phyloP scores from a whole-genome alignment of 257 asterid genomes.

The Penstemon barbatus region DNA sequence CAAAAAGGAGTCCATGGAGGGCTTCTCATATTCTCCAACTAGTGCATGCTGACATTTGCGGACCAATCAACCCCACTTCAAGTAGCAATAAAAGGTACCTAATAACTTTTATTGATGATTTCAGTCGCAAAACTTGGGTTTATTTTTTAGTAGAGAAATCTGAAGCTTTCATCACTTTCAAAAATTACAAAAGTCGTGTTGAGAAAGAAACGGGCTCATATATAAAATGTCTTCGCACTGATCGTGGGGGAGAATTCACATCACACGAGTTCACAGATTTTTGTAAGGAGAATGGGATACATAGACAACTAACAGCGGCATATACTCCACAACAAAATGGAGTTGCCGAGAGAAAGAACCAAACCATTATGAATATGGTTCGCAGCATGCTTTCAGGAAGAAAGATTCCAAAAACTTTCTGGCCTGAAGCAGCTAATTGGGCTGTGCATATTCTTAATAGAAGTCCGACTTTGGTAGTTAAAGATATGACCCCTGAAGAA shows the following conservation, averaged over 20 bases:
- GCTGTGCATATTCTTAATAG: neutral
- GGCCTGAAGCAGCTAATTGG: conserved; percentile 20
- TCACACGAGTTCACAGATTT: neutral
- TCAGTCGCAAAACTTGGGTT: conserved; percentile 8
- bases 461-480: neutral
- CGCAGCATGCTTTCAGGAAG: neutral
- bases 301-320: neutral
- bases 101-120: conserved; percentile 19
- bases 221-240: neutral
- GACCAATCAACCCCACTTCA: conserved; percentile 23
- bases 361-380: conserved; percentile 10
- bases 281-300: neutral
- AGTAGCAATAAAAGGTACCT: neutral
- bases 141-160: neutral
- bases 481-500: conserved; percentile 8
- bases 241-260: conserved; percentile 14
- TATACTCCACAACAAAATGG: conserved; percentile 17
- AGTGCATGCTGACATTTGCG: conserved; percentile 23
- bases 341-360: neutral
- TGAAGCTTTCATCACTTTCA: neutral
- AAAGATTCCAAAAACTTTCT: conserved; percentile 1
- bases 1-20: conserved; percentile 6
- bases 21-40: neutral
- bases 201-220: neutral
- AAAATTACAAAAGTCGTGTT: neutral